These are phyloP conservation scores for Andrographis paniculata DNA, from an alignment of 305 asterid species.

Conservation along the genomic window DNA sequence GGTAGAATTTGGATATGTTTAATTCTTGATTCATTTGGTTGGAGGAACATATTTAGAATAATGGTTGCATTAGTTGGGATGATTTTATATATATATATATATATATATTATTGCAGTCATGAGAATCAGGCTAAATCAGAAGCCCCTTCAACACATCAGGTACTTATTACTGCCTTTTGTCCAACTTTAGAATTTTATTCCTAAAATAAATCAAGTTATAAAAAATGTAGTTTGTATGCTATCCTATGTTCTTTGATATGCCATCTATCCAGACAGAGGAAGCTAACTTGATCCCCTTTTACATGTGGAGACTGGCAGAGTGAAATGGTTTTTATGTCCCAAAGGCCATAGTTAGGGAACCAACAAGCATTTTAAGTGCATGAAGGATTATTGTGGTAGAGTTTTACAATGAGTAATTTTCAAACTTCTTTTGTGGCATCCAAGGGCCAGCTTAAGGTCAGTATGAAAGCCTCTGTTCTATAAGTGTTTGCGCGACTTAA, in stretches of 20 bases:
- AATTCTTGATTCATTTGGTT: constrained; percentile 56
- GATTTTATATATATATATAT: constrained; percentile 62
- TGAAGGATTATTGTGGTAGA: constrained; percentile 21
- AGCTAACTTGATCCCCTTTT: constrained; percentile 51
- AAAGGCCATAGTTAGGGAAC: not conserved
- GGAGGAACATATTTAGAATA: constrained; percentile 76
- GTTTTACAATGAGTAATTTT: constrained; percentile 7
- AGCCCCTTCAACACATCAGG: constrained; percentile 47
- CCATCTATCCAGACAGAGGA: constrained; percentile 39
- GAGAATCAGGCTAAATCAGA: constrained; percentile 47
- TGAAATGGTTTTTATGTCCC: constrained; percentile 31
- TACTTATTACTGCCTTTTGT: constrained; percentile 23
- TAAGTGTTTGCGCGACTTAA: constrained; percentile 22
- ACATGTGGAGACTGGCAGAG: constrained; percentile 36
- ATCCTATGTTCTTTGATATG: constrained; percentile 9
- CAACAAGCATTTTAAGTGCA: not conserved
- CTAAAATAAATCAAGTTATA: too few species aligned
- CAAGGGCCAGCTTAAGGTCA: constrained; percentile 19
- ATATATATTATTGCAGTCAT: constrained; percentile 59
- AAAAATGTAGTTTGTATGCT: constrained; percentile 13
- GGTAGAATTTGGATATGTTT: constrained; percentile 55
- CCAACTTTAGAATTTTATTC: too few species aligned
- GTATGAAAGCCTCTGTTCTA: constrained; percentile 25
- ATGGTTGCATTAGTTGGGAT: constrained; percentile 58
- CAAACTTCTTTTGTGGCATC: constrained; percentile 18